Evolutionary conservation across 1,284 basidiomycete genomes (phyloP).

Genomic region (Sanghuangporus sanghuang): DNA sequence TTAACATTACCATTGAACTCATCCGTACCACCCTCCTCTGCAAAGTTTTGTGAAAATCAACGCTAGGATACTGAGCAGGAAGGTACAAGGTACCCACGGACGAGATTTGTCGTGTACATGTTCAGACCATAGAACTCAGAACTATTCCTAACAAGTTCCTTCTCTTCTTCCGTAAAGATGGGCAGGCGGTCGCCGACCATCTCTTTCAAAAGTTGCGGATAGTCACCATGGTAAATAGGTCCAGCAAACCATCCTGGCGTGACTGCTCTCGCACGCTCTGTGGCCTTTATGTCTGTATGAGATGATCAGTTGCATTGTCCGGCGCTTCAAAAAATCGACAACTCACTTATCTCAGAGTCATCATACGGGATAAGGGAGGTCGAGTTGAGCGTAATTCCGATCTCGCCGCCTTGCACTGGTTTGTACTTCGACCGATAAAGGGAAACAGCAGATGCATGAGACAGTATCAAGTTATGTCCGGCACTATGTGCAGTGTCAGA

Average conservation of each 20-base stretch:
- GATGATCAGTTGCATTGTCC: background rate
- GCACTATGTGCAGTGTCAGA: conserved; percentile 33
- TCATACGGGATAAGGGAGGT: conserved; percentile 69
- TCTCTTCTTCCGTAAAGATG: conserved; percentile 57
- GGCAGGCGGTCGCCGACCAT: conserved; percentile 66
- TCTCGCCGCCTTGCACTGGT: conserved; percentile 47
- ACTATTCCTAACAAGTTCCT: conserved; percentile 40
- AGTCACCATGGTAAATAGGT: conserved; percentile 63
- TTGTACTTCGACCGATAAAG: conserved; percentile 61
- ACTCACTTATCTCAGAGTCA: conserved; percentile 55
- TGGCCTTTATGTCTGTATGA: conserved; percentile 50
- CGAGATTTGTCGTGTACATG: conserved; percentile 67
- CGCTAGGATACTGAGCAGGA: background rate
- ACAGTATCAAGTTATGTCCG: conserved; percentile 61
- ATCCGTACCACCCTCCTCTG: conserved; percentile 36
- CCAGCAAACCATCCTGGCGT: conserved; percentile 70
- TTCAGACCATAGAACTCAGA: conserved; percentile 72
- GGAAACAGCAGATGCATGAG: conserved; percentile 64
- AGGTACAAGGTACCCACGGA: background rate
- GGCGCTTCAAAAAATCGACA: background rate
- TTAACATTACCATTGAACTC: background rate
- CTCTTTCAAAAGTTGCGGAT: conserved; percentile 57
- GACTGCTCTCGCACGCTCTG: conserved; percentile 59
- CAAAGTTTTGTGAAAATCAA: background rate
- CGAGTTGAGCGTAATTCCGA: conserved; percentile 74